A percentile compares a stretch with the other conserved stretches of the same genome.
phyloP scores from a whole-genome alignment of 495 filamentous ascomycete species.

The Umbilicaria muhlenbergii region DNA sequence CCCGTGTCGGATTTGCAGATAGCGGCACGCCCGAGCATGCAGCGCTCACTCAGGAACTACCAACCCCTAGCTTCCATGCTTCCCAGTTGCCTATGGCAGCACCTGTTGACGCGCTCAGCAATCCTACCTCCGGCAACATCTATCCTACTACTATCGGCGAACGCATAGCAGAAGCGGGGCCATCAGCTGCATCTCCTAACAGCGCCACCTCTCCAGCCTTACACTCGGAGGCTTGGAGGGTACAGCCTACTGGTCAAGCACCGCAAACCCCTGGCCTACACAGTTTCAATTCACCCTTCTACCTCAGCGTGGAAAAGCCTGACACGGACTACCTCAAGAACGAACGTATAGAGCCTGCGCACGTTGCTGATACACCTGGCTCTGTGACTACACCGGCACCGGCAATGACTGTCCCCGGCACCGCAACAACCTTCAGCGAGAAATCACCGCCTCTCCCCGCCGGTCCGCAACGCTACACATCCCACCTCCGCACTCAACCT shows the following conservation, averaged over 20 bases:
- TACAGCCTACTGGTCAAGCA: conserved; percentile 8
- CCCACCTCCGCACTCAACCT: conserved; percentile 38
- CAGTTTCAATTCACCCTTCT: conserved; percentile 20
- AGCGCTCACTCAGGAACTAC: too few species aligned
- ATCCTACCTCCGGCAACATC: too few species aligned
- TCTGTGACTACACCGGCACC: not conserved
- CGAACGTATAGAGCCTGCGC: conserved; percentile 3
- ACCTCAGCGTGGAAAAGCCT: conserved; percentile 6
- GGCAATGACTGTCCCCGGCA: not conserved
- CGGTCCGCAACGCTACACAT: conserved; percentile 36
- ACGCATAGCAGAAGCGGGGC: too few species aligned
- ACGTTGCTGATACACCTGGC: not conserved
- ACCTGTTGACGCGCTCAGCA: too few species aligned
- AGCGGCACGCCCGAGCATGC: not conserved
- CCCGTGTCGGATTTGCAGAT: conserved; percentile 43
- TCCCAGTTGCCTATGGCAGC: too few species aligned
- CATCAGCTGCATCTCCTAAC: too few species aligned
- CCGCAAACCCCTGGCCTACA: conserved; percentile 15
- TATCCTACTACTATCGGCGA: too few species aligned
- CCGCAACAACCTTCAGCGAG: conserved; percentile 6
- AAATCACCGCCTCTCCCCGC: not conserved
- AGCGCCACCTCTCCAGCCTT: too few species aligned
- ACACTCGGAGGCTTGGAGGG: conserved; percentile 1
- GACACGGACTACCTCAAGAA: conserved; percentile 14
- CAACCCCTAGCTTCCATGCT: too few species aligned